A percentile compares a stretch with the other conserved stretches of the same genome.
These are phyloP conservation scores for Cryptosporidium sp. DNA, from an alignment of 169 alveolate species.

Conservation along the genomic window DNA sequence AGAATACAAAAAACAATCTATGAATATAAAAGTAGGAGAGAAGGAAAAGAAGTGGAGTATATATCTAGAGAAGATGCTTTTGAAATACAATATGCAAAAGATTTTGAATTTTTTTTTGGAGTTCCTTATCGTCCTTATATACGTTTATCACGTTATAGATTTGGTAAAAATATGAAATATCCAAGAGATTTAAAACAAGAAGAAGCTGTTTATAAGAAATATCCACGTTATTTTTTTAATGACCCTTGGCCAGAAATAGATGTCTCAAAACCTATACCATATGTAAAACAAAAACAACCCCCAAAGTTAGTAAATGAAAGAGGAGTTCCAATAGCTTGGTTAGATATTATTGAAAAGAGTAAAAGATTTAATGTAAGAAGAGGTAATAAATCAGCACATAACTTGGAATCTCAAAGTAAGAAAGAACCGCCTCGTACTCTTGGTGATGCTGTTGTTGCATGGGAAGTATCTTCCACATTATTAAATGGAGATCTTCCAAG, in stretches of 20 bases:
- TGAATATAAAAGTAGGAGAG: constrained; percentile 36
- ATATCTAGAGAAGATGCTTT: constrained; percentile 68
- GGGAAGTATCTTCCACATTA: constrained; percentile 44
- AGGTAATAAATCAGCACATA: constrained; percentile 36
- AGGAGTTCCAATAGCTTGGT: constrained; percentile 68
- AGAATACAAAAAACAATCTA: constrained; percentile 35
- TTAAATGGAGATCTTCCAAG: constrained; percentile 63
- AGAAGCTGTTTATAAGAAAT: constrained; percentile 32
- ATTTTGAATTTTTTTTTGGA: constrained; percentile 71
- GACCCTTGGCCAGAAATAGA: constrained; percentile 78
- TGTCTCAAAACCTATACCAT: constrained; percentile 70
- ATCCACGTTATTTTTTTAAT: constrained; percentile 55
- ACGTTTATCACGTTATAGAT: constrained; percentile 46
- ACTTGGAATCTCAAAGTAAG: constrained; percentile 8
- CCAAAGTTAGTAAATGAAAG: constrained; percentile 53
- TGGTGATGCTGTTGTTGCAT: constrained; percentile 71
- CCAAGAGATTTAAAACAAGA: constrained; percentile 60
- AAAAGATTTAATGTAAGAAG: constrained; percentile 56
- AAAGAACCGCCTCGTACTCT: constrained; percentile 45
- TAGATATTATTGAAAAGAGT: constrained; percentile 39
- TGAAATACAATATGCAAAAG: constrained; percentile 73
- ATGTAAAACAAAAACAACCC: constrained; percentile 63
- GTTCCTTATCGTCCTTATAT: constrained; percentile 67
- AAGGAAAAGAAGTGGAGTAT: constrained; percentile 29
- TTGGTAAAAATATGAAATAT: constrained; percentile 52